Evolutionary conservation across 805 yeast species (phyloP).

Genomic region (Kuraishia hungarica): DNA sequence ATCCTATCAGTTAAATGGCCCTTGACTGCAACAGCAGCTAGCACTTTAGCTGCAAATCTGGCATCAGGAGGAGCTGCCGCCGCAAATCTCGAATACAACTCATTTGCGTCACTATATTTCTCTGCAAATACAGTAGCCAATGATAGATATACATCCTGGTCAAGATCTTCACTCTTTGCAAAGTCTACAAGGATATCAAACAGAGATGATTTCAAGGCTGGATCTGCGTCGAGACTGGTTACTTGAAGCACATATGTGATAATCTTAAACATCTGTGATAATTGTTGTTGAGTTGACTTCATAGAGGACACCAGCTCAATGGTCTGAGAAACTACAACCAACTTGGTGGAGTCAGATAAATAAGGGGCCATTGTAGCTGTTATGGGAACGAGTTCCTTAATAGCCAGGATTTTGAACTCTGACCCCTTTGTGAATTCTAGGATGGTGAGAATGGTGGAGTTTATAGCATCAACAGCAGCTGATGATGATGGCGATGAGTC

Average conservation of each 20-base stretch:
- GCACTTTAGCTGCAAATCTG: neutral
- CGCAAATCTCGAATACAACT: neutral
- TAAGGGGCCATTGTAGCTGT: neutral
- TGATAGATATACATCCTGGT: neutral
- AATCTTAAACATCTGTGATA: neutral
- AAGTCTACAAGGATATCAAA: neutral
- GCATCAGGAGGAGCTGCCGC: neutral
- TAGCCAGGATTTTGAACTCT: neutral
- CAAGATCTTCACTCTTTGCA: neutral
- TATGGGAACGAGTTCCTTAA: neutral
- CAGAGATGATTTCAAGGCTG: neutral
- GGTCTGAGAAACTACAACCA: neutral
- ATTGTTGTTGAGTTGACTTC: neutral
- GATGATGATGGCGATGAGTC: too few species aligned
- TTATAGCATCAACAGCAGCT: neutral
- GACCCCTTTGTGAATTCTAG: neutral
- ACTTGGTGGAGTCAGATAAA: neutral
- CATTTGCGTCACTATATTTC: neutral
- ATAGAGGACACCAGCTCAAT: neutral
- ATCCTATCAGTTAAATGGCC: neutral
- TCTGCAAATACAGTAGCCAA: neutral
- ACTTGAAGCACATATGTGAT: neutral
- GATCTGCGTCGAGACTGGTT: neutral
- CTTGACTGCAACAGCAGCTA: conserved; percentile 1
- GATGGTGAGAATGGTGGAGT: neutral